phyloP scores from a whole-genome alignment of 1,139 yeast genomes.

The Geotrichum aggregatum region DNA sequence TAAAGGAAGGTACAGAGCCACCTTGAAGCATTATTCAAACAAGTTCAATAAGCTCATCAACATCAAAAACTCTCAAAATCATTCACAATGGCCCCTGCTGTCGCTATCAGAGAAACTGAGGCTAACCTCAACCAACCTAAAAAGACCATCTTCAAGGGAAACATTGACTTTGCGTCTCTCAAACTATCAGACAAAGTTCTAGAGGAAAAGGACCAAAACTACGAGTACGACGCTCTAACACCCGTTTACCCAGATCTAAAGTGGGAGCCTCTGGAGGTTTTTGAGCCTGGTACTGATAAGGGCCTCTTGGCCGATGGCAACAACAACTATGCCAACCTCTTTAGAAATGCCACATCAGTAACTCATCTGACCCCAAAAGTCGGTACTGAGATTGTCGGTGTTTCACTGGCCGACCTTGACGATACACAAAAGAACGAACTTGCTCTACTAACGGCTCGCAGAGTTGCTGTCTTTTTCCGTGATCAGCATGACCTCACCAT shows the following conservation, averaged over 20 bases:
- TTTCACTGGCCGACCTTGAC: slow-evolving; percentile 46
- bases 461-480: slow-evolving; percentile 66
- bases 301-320: slow-evolving; percentile 24
- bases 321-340: slow-evolving; percentile 45
- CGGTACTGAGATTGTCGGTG: slow-evolving; percentile 59
- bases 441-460: slow-evolving; percentile 58
- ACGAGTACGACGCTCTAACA: slow-evolving; percentile 23
- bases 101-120: not conserved
- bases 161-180: slow-evolving; percentile 11
- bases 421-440: slow-evolving; percentile 58
- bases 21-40: too few relatives aligned
- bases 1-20: too few relatives aligned
- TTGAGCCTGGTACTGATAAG: slow-evolving; percentile 23
- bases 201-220: slow-evolving; percentile 10
- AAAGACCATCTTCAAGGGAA: slow-evolving; percentile 15
- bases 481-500: slow-evolving; percentile 51
- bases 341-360: slow-evolving; percentile 42
- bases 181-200: slow-evolving; percentile 8
- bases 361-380: slow-evolving; percentile 56
- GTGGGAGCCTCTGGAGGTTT: slow-evolving; percentile 29
- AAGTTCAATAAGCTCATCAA: not conserved
- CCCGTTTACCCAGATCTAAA: slow-evolving; percentile 37
- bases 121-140: not conserved
- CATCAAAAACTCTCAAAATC: not conserved
- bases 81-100: slow-evolving; percentile 4